Base-by-base conservation (phyloP, 257 asterid genomes). In the Marsdenia floribunda region DNA sequence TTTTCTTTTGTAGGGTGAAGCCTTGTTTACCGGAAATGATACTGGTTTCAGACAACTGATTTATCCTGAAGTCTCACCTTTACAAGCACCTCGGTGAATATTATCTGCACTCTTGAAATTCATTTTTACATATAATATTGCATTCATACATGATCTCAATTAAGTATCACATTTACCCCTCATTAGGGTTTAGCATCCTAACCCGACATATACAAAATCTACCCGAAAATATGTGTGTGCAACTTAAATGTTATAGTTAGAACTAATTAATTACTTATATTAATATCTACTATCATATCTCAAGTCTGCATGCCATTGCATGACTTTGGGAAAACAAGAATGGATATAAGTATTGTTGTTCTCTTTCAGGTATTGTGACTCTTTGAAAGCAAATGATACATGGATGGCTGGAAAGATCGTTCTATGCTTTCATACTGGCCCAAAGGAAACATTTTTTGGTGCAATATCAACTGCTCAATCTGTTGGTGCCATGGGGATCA, bases 401-500 rank as follows among this genome's bases (percentile, higher is more conserved):
- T 78, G 83, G 85, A 70, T 81, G 0, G 68, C 69, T 4, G 87
- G 87, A 69, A 80, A 84, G 29, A 78, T 84, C 33, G 86, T 82
- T 49, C 75, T 84, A 4, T 86, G 90, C 72, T 83, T 84, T 75
- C 68, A 61, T 0, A 18, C 13, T 63, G 44, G 53, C 7, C 58
- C 55, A 24, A 37, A 3, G 0, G 65, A n/a, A 6, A 44, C 12
- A 21, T 26, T 78, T 0, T 3, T 42, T 13, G 2, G 0, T 0
- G 75, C 74, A 22, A n/a, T 29, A 16, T 11, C 3, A 18, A 21
- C 0, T 19, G 76, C 82, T 18, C 38, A 16, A 3, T 18, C 16
- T 0, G 80, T 75, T 24, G 84, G 90, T 21, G 88, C 81, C 10
- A 22, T 57, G 73, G 85, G 90, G 33, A 50, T 86, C 33, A 82